phyloP scores from a whole-genome alignment of 2,329 filamentous ascomycete species.

The Bipolaris oryzae region DNA sequence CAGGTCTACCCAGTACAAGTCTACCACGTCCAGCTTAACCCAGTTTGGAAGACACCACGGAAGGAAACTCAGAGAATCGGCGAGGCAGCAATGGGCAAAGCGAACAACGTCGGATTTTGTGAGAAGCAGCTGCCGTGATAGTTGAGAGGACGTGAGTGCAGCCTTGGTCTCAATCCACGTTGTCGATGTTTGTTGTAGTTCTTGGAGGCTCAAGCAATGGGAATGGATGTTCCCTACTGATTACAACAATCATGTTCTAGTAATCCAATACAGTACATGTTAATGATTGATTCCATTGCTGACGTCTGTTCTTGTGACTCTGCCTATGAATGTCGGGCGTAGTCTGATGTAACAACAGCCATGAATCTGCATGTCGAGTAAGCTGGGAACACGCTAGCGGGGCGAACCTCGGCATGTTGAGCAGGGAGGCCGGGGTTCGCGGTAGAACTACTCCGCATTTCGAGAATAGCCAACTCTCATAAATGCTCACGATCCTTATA shows the following conservation, averaged over 20 bases:
- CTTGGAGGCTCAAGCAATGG: background rate
- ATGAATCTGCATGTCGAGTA: conserved; percentile 4
- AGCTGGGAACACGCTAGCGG: conserved; percentile 15
- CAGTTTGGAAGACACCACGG: background rate
- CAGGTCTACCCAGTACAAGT: background rate
- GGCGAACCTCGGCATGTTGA: conserved; percentile 20
- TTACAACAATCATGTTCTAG: background rate
- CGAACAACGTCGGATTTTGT: background rate
- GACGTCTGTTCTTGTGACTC: no score
- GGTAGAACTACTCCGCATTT: conserved; percentile 26
- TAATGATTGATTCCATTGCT: no score
- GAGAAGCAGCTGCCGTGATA: background rate
- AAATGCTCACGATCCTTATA: background rate
- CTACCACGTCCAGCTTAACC: background rate
- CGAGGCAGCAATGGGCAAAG: background rate
- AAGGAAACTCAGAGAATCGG: background rate
- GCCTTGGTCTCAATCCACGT: background rate
- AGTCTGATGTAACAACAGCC: background rate
- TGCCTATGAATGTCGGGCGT: no score
- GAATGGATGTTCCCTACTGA: no score
- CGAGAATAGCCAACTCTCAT: background rate
- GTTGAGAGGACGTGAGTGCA: background rate
- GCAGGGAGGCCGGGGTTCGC: conserved; percentile 17
- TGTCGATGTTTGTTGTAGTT: background rate
- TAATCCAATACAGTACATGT: background rate